Evolutionary conservation across 495 filamentous ascomycete genomes (phyloP), one percentile per base, ranked within the genome.

Genomic region (Penicillium angulare): DNA sequence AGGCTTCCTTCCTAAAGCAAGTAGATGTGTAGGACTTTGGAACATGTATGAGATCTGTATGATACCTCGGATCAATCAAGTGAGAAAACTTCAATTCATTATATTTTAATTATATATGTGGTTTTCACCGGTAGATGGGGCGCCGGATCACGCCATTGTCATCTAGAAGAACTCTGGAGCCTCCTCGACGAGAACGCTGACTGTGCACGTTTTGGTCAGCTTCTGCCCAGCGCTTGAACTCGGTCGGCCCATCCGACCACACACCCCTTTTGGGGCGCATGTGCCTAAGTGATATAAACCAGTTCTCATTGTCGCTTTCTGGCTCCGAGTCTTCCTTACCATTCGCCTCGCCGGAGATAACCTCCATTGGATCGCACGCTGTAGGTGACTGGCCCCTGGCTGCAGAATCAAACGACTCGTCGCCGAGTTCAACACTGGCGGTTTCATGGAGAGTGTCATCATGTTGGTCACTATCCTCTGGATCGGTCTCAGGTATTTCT

Each of bases 391-490:
- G 38, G 10, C 42, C 42, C 7, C 34, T 17, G 3, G 43, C 18
- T 22, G 36, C 21, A 12, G 59, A 53, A 17, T 47, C 26, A n/a
- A 53, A 50, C 4, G 35, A 43, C 1, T 68, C 66, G 24, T 67
- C 67, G n/a, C 72, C 71, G 5, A 75, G 64, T 42, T 77, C 73
- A 27, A 75, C 56, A 44, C 73, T 77, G 23, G 72, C 73, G 16
- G 67, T 71, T 49, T 69, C 66, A 46, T 74, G 72, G 7, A 50
- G 43, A 5, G 55, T 61, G 33, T 64, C 55, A 13, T 57, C 61
- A 35, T 52, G 16, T 21, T 57, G 56, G 5, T 59, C 55, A 8
- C 13, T 18, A 16, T 38, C 16, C 13, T 59, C 49, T 12, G 53
- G 35, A 15, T 56, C 40, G 3, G 41, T 50, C 20, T 66, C 56